These are phyloP conservation scores for Eucalyptus brandiana DNA, from an alignment of 345 rosid genomes.

Conservation along the genomic window DNA sequence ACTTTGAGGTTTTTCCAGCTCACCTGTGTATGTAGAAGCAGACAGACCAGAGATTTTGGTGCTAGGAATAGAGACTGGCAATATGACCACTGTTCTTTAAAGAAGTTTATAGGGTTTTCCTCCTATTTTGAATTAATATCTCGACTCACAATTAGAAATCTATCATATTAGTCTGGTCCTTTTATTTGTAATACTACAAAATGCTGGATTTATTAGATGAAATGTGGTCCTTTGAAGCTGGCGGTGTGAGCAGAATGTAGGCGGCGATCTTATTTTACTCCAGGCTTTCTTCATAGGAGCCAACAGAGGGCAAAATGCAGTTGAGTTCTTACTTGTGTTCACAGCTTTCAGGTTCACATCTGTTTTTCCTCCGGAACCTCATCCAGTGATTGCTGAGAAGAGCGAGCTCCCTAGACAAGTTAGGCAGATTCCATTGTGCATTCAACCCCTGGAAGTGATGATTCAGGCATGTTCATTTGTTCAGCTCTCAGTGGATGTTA, in stretches of 20 bases:
- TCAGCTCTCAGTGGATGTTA: neutral
- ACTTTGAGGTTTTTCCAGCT: neutral
- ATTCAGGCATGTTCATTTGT: constrained; percentile 51
- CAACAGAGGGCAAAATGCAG: neutral
- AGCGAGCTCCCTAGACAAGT: constrained; percentile 23
- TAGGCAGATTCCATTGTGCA: constrained; percentile 40
- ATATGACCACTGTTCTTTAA: neutral
- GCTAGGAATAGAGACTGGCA: neutral
- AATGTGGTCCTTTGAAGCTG: neutral
- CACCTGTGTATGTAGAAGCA: neutral
- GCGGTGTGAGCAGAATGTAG: neutral
- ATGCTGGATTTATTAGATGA: neutral
- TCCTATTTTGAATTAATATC: neutral
- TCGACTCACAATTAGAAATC: neutral
- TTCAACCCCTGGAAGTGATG: constrained; percentile 80
- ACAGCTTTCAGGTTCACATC: constrained; percentile 86
- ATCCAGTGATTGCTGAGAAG: constrained; percentile 55
- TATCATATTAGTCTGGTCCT: neutral
- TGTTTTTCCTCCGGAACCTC: constrained; percentile 91
- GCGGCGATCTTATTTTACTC: neutral
- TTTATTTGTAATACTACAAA: neutral
- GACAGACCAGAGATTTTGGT: neutral
- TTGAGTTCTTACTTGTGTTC: constrained; percentile 2
- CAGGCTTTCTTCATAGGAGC: neutral
- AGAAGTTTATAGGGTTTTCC: neutral